A percentile compares a stretch with the other conserved stretches of the same genome.
phyloP scores from a whole-genome alignment of 1,284 basidiomycete species.

The Meripilus lineatus region DNA sequence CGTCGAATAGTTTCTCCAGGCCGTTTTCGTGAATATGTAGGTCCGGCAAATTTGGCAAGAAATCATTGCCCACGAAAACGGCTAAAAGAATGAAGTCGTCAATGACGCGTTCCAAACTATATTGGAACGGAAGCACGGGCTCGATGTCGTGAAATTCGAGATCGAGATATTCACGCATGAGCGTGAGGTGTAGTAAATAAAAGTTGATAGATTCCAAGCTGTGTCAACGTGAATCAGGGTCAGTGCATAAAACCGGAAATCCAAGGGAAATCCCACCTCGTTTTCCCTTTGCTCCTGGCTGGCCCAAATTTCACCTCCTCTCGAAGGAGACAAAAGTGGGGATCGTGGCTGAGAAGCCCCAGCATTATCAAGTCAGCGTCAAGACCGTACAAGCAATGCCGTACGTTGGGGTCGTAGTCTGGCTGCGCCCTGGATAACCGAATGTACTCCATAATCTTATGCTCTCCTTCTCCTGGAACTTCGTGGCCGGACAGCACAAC shows the following conservation, averaged over 20 bases:
- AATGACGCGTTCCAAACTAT: constrained; percentile 89
- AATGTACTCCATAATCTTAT: constrained; percentile 99
- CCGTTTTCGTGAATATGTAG: constrained; percentile 98
- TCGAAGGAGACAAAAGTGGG: constrained; percentile 95
- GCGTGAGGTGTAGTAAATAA: constrained; percentile 90
- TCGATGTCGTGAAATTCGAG: constrained; percentile 84
- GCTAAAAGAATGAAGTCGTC: constrained; percentile 97
- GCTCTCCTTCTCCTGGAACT: constrained; percentile 97
- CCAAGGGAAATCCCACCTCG: constrained; percentile 45
- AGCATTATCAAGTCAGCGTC: constrained; percentile 99
- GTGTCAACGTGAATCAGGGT: no score
- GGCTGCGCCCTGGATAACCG: constrained; percentile 91
- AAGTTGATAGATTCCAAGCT: constrained; percentile 90
- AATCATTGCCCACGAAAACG: constrained; percentile 97
- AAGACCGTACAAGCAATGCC: constrained; percentile 97
- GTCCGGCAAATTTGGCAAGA: constrained; percentile 94
- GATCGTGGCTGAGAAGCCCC: constrained; percentile 94
- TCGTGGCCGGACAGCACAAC: constrained; percentile 98
- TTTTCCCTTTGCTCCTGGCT: constrained; percentile 62
- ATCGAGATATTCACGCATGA: constrained; percentile 96
- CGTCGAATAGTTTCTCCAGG: constrained; percentile 86
- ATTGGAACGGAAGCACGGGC: constrained; percentile 57
- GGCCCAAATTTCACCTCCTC: constrained; percentile 99
- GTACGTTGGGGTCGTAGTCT: constrained; percentile 88
- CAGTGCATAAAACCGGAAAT: no score